A percentile compares a stretch with the other conserved stretches of the same genome.
phyloP scores from a whole-genome alignment of 2,329 filamentous ascomycete genomes.

The Davidsoniella neocaledoniae region DNA sequence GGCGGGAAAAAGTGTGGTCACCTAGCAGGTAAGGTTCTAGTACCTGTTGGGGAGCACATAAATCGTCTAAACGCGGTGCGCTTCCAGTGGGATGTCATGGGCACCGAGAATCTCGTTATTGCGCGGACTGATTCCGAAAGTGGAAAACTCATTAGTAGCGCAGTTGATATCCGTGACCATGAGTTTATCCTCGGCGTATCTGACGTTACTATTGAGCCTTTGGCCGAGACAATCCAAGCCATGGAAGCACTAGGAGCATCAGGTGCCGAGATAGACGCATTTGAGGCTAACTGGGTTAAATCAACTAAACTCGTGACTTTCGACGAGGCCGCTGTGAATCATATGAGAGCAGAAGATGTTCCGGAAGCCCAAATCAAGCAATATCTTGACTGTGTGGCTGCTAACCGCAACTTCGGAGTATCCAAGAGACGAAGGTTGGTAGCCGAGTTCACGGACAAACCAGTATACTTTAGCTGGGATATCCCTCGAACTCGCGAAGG shows the following conservation, averaged over 20 bases:
- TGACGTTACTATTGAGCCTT: constrained; percentile 54
- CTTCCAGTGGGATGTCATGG: constrained; percentile 98
- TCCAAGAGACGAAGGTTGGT: constrained; percentile 61
- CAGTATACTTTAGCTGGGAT: constrained; percentile 77
- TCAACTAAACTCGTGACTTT: constrained; percentile 72
- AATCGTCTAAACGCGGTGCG: constrained; percentile 81
- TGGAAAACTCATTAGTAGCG: constrained; percentile 74
- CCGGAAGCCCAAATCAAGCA: constrained; percentile 44
- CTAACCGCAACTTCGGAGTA: constrained; percentile 60
- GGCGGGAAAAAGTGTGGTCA: constrained; percentile 98
- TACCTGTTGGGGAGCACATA: constrained; percentile 89
- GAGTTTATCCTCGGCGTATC: constrained; percentile 88
- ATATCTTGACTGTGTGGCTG: constrained; percentile 46
- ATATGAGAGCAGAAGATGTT: constrained; percentile 51
- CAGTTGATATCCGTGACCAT: constrained; percentile 86
- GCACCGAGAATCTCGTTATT: constrained; percentile 83
- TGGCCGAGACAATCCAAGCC: constrained; percentile 74
- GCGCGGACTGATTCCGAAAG: constrained; percentile 92
- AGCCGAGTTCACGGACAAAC: constrained; percentile 44
- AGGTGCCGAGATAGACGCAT: constrained; percentile 67
- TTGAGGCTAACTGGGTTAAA: constrained; percentile 80
- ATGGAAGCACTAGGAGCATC: constrained; percentile 73
- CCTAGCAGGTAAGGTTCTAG: constrained; percentile 86
- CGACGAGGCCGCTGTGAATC: constrained; percentile 71
- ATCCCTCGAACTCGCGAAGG: constrained; percentile 85